These are phyloP conservation scores for Dalbergia oliveri DNA, from an alignment of 306 rosid species.

Conservation along the genomic window DNA sequence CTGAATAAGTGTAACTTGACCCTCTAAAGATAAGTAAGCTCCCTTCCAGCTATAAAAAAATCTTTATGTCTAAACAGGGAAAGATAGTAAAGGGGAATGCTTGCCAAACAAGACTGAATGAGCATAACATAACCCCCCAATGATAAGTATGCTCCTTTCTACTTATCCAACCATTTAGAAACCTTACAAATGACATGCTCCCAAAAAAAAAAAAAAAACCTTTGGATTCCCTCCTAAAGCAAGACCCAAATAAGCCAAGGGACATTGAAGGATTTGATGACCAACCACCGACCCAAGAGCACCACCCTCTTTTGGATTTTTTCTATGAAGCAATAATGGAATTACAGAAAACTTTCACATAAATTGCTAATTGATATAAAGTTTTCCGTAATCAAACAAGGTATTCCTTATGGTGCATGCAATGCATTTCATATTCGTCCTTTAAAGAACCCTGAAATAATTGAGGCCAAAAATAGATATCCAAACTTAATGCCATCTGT, in stretches of 20 bases:
- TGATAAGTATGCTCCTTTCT: neutral
- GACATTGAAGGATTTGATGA: neutral
- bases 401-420: neutral
- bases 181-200: neutral
- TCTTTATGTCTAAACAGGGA: too few relatives aligned
- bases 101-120: neutral
- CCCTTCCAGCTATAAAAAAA: neutral
- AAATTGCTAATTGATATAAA: neutral
- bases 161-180: neutral
- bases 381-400: constrained; percentile 11
- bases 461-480: constrained; percentile 28
- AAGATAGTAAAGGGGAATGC: neutral
- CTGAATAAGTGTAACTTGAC: neutral
- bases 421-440: constrained; percentile 13
- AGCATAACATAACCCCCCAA: neutral
- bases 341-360: neutral
- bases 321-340: neutral
- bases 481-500: neutral
- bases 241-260: neutral
- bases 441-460: constrained; percentile 15
- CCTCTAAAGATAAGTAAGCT: neutral
- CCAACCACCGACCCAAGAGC: constrained; percentile 6
- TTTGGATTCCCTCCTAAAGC: neutral
- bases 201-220: neutral
- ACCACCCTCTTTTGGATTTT: neutral